These are phyloP conservation scores for Cetradonia linearis DNA, from an alignment of 495 filamentous ascomycete species.

Conservation along the genomic window DNA sequence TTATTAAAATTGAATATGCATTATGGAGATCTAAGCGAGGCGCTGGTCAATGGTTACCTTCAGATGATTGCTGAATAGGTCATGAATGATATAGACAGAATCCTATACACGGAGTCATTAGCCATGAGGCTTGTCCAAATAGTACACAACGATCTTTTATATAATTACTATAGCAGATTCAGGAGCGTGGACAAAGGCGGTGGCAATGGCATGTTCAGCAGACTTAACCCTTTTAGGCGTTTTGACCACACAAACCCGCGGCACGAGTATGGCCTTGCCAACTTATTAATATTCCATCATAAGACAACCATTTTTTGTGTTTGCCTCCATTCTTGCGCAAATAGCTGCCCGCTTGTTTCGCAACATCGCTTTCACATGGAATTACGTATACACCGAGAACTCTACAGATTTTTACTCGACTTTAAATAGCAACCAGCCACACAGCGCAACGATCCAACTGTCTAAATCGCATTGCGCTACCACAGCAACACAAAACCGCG, in stretches of 20 bases:
- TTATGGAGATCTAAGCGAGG: conserved; percentile 1
- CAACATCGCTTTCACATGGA: conserved; percentile 17
- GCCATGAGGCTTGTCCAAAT: no score
- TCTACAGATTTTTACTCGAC: conserved; percentile 19
- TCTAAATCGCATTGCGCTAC: background rate
- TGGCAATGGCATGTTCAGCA: background rate
- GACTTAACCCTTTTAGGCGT: background rate
- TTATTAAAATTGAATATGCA: background rate
- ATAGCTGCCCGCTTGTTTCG: background rate
- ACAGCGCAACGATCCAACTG: background rate
- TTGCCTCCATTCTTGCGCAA: background rate
- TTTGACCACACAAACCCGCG: background rate
- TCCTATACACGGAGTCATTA: no score
- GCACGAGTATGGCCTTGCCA: background rate
- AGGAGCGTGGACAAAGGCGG: background rate
- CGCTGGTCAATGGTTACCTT: conserved; percentile 1
- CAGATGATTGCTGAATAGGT: background rate
- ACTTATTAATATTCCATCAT: background rate
- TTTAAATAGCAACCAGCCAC: conserved; percentile 12
- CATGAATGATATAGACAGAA: no score
- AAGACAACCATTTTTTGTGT: background rate
- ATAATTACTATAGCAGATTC: no score
- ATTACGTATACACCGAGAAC: conserved; percentile 25
- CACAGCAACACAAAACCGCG: background rate
- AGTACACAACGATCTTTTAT: no score